phyloP scores from a whole-genome alignment of 306 rosid genomes.

The Neltuma alba region DNA sequence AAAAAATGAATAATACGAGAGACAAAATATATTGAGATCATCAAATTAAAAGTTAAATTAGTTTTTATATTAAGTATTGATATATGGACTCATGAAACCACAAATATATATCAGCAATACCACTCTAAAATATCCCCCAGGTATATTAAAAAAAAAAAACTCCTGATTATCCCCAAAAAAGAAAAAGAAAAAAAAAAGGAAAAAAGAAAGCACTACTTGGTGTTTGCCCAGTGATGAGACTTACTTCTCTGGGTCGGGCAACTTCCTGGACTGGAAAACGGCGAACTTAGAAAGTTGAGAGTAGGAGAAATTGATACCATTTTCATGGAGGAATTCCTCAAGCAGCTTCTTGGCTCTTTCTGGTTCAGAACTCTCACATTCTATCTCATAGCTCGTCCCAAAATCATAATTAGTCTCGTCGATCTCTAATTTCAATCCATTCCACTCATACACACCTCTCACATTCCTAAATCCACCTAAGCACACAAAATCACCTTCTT shows the following conservation, averaged over 20 bases:
- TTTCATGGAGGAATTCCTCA: constrained; percentile 41
- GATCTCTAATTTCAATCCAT: constrained; percentile 59
- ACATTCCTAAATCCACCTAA: constrained; percentile 72
- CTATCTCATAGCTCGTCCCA: constrained; percentile 64
- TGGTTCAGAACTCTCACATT: constrained; percentile 57
- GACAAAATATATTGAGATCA: too few species aligned
- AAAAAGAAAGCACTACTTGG: too few species aligned
- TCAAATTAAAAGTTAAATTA: too few species aligned
- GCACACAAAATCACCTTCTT: constrained; percentile 42
- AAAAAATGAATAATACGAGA: too few species aligned
- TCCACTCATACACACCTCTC: constrained; percentile 55
- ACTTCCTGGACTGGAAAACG: constrained; percentile 47
- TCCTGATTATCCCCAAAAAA: too few species aligned
- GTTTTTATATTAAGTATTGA: too few species aligned
- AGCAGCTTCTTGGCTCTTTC: constrained; percentile 48
- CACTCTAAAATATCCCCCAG: too few species aligned
- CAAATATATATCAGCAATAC: too few species aligned
- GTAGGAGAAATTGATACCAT: constrained; percentile 51
- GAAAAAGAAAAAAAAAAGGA: too few species aligned
- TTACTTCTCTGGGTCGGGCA: constrained; percentile 32
- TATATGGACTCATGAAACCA: too few species aligned
- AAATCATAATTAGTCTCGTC: constrained; percentile 63
- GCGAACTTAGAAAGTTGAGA: constrained; percentile 52
- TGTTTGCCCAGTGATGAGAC: neutral
- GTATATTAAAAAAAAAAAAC: too few species aligned